These are phyloP conservation scores for Diaporthe longicolla DNA, from an alignment of 2,329 filamentous ascomycete genomes.

Conservation along the genomic window DNA sequence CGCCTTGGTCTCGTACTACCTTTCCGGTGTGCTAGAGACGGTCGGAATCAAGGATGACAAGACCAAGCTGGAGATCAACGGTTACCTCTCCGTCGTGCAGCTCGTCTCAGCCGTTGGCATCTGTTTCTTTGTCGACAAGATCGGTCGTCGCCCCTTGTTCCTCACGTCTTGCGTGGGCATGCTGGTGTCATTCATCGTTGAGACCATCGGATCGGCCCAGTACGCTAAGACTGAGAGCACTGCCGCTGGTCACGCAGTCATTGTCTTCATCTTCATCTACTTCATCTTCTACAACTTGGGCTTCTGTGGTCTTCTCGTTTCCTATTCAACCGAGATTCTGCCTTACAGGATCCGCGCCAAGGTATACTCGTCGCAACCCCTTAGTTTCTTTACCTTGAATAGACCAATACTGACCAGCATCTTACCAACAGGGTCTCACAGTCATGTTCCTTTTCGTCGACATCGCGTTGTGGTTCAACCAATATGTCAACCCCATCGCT, in stretches of 20 bases:
- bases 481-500: constrained; percentile 56
- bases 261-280: constrained; percentile 49
- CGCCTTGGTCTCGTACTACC: constrained; percentile 60
- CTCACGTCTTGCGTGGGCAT: constrained; percentile 46
- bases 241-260: constrained; percentile 48
- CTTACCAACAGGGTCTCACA: constrained; percentile 50
- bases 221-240: constrained; percentile 42
- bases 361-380: constrained; percentile 9
- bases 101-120: constrained; percentile 45
- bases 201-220: constrained; percentile 46
- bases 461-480: constrained; percentile 53
- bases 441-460: constrained; percentile 62
- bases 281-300: constrained; percentile 48
- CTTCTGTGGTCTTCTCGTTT: constrained; percentile 47
- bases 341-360: constrained; percentile 51
- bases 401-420: neutral
- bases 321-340: constrained; percentile 49
- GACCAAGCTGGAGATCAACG: constrained; percentile 50
- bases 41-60: constrained; percentile 52
- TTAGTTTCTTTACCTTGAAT: fast-evolving
- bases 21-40: constrained; percentile 52
- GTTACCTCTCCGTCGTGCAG: constrained; percentile 46
- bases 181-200: constrained; percentile 46
- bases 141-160: constrained; percentile 48
- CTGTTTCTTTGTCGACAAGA: constrained; percentile 48